Evolutionary conservation across 306 rosid species (phyloP), one percentile per base, ranked within the genome.

Genomic region (Malus sylvestris): DNA sequence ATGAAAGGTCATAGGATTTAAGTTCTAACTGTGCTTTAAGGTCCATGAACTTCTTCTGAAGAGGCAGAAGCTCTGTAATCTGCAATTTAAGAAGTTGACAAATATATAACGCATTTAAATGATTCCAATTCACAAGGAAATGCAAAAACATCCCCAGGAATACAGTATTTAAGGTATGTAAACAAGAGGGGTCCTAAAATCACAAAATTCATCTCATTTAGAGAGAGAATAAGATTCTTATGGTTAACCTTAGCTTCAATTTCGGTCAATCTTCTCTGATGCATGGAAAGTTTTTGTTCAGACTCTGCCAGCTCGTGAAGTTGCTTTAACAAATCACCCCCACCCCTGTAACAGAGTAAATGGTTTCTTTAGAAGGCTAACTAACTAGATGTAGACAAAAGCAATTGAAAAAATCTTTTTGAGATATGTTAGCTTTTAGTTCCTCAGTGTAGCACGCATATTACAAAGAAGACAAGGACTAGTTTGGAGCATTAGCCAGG

Each of bases 251-350:
- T 84, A 52, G 82, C 89, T 80, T 95, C 93, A 70, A 95, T 78
- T 81, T 88, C 91, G 58, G 79, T 76, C 79, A 92, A 82, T 82
- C 82, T 88, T 82, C 78, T 87, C 82, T 92, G 96, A 77, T 90
- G 97, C 69, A 75, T 27, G 12, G 83, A 88, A 70, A 92, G 92
- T 73, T 88, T 81, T 63, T 83, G 75, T 78, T 92, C 96, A 66
- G 96, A 91, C 81, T 89, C 96, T 8, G 90, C 91, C 86, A 95
- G 83, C 80, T 81, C 88, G 70, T 92, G 93, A 79, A 92, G 97
- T 79, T 87, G 91, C 82, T 89, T 87, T 85, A 95, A 81, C 75
- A 95, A 86, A 78, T 89, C 91, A 68, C 97, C 98, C 35, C 97
- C 89, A 58, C 96, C 96, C 86, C 98, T 95, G 87, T 78, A 71